Evolutionary conservation across 805 yeast genomes (phyloP).

Genomic region (Cyberlindnera mississippiensis): DNA sequence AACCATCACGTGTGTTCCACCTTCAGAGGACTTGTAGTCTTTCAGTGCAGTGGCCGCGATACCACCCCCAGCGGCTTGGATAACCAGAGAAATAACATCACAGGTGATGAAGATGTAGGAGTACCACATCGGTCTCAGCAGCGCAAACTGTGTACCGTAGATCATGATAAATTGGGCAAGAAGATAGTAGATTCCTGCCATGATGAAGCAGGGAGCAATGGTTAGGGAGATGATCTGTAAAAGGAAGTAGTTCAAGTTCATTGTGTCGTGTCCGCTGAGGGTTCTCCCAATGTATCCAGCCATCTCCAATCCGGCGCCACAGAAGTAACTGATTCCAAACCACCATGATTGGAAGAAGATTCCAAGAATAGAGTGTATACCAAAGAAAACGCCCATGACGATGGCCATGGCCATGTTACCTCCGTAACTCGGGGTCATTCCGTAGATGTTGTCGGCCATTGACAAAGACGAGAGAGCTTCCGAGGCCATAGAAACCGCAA

Average conservation of each 20-base stretch:
- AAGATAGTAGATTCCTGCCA: conserved; percentile 77
- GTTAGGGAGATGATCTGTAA: conserved; percentile 67
- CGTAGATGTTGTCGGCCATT: conserved; percentile 29
- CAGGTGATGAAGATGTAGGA: conserved; percentile 63
- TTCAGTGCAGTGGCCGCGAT: conserved; percentile 48
- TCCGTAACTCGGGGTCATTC: conserved; percentile 46
- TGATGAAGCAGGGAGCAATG: conserved; percentile 75
- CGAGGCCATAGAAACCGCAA: conserved; percentile 12
- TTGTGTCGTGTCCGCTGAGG: conserved; percentile 37
- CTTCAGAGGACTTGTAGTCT: conserved; percentile 27
- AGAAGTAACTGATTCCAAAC: conserved; percentile 53
- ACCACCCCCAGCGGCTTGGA: conserved; percentile 80
- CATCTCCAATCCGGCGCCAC: conserved; percentile 57
- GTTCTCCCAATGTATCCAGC: conserved; percentile 65
- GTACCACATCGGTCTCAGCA: conserved; percentile 52
- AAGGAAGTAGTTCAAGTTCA: conserved; percentile 41
- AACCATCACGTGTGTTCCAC: conserved; percentile 64
- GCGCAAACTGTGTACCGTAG: conserved; percentile 52
- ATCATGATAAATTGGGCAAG: conserved; percentile 64
- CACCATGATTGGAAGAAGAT: conserved; percentile 54
- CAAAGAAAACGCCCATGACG: conserved; percentile 46
- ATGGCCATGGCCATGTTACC: conserved; percentile 60
- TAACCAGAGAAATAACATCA: conserved; percentile 58
- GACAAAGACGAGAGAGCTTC: conserved; percentile 13
- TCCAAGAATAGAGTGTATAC: conserved; percentile 40